Evolutionary conservation across 1,284 basidiomycete genomes (phyloP).

Genomic region (Thecaphora frezii): DNA sequence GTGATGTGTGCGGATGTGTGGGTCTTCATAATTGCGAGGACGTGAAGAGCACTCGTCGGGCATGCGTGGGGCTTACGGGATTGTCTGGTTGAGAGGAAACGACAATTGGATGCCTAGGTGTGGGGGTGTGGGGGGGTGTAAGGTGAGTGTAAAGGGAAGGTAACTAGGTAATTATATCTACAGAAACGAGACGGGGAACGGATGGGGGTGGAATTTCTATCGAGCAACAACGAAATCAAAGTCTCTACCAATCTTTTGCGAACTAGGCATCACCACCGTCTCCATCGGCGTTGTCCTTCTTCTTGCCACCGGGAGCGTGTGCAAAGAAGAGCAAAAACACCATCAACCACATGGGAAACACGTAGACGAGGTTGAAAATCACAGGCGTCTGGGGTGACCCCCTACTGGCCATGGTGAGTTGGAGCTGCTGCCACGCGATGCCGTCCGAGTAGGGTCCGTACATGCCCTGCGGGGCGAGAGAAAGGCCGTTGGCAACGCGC

Average conservation of each 20-base stretch:
- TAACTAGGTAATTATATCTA: too few species aligned
- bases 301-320: conserved; percentile 28
- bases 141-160: too few species aligned
- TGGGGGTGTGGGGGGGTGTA: too few species aligned
- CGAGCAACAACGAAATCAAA: not conserved
- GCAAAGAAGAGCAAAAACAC: conserved; percentile 43
- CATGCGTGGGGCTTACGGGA: too few species aligned
- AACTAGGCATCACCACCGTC: not conserved
- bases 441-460: conserved; percentile 32
- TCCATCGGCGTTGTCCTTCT: not conserved
- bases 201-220: too few species aligned
- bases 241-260: too few species aligned
- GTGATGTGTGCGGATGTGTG: too few species aligned
- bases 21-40: too few species aligned
- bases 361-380: conserved; percentile 43
- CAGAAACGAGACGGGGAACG: too few species aligned
- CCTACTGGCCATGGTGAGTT: conserved; percentile 33
- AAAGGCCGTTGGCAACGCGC: conserved; percentile 18
- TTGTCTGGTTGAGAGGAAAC: too few species aligned
- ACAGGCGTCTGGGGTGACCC: conserved; percentile 33
- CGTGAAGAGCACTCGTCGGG: too few species aligned
- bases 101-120: too few species aligned
- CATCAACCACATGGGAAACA: conserved; percentile 44
- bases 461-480: conserved; percentile 38
- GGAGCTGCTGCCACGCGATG: conserved; percentile 39